Conservation (phyloP, 208 protist genomes). For the Trypanosoma conorhini region DNA sequence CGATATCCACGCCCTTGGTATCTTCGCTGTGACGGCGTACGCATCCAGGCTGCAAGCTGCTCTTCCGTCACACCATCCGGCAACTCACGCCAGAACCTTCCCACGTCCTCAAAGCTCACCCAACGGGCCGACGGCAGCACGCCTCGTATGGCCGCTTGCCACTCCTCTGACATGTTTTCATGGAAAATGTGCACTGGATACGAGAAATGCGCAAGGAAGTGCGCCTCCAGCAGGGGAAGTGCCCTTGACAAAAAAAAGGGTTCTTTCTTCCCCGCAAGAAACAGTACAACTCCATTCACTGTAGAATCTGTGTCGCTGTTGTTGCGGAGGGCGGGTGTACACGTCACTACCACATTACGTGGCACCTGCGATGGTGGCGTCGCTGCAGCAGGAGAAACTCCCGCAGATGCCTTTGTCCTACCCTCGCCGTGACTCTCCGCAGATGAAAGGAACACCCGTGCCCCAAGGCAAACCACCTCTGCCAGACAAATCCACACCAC, state of each 20-base stretch:
- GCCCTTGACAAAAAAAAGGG: conserved; percentile 26
- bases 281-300: conserved; percentile 6
- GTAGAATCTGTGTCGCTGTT: background rate
- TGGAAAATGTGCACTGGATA: conserved; percentile 63
- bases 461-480: background rate
- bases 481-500: background rate
- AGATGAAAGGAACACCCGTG: background rate
- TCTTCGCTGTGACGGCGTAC: conserved; percentile 1
- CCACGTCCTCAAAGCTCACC: conserved; percentile 45
- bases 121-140: conserved; percentile 20
- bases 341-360: background rate
- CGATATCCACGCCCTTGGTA: conserved; percentile 37
- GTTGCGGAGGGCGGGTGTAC: background rate
- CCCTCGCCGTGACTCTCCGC: background rate
- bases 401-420: background rate
- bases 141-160: conserved; percentile 19
- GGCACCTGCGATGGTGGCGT: background rate
- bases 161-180: conserved; percentile 25
- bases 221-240: conserved; percentile 32
- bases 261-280: conserved; percentile 5
- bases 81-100: conserved; percentile 10
- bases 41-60: conserved; percentile 26
- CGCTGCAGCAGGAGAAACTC: background rate
- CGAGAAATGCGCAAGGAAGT: conserved; percentile 34
- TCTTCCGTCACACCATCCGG: conserved; percentile 28